Evolutionary conservation across 768 basidiomycete genomes (phyloP).

Genomic region (Lentinula guzmanii): DNA sequence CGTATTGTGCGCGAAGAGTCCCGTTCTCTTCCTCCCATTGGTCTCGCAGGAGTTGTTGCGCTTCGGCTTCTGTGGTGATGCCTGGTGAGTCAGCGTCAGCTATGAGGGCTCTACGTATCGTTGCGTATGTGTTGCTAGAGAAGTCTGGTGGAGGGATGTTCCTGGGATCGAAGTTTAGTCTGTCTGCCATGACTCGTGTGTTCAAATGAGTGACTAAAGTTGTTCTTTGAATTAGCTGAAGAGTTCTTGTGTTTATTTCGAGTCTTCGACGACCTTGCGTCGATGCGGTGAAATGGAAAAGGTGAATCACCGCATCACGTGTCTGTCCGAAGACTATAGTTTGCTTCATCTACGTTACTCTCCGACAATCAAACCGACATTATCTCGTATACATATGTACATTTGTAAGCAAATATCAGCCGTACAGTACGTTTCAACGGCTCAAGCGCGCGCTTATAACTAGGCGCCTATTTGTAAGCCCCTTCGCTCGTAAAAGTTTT

Average conservation of each 20-base stretch:
- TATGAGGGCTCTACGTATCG: neutral
- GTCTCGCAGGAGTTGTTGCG: neutral
- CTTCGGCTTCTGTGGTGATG: constrained; percentile 7
- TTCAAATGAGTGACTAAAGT: too few species aligned
- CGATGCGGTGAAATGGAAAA: too few species aligned
- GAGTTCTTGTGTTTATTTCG: too few species aligned
- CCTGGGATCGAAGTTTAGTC: neutral
- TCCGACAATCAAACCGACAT: too few species aligned
- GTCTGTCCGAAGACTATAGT: too few species aligned
- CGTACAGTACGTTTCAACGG: too few species aligned
- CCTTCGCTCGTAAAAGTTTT: neutral
- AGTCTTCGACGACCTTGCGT: too few species aligned
- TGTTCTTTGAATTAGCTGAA: too few species aligned
- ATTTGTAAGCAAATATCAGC: neutral
- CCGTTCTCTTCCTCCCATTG: constrained; percentile 2
- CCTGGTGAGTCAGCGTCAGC: neutral
- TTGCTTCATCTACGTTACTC: too few species aligned
- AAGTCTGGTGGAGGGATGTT: constrained; percentile 1
- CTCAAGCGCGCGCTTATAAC: neutral
- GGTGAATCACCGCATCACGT: too few species aligned
- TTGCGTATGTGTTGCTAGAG: neutral
- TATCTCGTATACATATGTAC: neutral
- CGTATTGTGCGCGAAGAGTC: neutral
- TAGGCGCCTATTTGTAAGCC: neutral
- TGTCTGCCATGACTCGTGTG: neutral